Evolutionary conservation across 139 green algal species (phyloP).

Genomic region (Tetradesmus obliquus): DNA sequence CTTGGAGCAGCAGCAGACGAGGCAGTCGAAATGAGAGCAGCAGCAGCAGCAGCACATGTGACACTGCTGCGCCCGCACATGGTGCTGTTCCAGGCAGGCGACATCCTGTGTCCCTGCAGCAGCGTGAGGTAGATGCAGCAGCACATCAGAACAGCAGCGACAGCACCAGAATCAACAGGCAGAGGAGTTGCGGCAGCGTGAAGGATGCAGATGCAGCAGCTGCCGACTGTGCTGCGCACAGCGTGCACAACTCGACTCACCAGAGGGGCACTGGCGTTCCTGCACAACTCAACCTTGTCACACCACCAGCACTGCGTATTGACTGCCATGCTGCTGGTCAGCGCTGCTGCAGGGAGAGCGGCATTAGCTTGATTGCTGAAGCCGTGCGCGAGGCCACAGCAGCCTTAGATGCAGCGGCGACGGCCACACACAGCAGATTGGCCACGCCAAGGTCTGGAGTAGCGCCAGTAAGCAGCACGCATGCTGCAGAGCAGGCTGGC

Average conservation of each 20-base stretch:
- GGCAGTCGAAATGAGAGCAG: neutral
- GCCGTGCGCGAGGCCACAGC: constrained; percentile 3
- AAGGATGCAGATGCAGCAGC: neutral
- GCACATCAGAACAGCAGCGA: neutral
- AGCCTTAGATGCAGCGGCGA: neutral
- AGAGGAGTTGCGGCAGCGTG: neutral
- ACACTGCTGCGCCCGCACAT: neutral
- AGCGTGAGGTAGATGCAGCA: neutral
- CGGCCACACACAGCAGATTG: neutral
- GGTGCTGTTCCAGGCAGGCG: neutral
- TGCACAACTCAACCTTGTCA: neutral
- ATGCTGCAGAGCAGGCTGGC: neutral
- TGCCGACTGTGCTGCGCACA: too few species aligned
- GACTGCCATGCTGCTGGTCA: neutral
- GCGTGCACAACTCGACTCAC: neutral
- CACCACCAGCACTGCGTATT: neutral
- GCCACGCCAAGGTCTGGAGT: neutral
- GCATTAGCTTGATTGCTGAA: neutral
- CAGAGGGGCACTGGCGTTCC: neutral
- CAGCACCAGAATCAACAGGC: neutral
- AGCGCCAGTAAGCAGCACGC: neutral
- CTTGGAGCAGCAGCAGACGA: neutral
- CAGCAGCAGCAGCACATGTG: neutral
- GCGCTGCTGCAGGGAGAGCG: neutral
- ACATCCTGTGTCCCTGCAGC: neutral